phyloP scores from a whole-genome alignment of 78 protist species.

The Chrysochromulina tobinii region DNA sequence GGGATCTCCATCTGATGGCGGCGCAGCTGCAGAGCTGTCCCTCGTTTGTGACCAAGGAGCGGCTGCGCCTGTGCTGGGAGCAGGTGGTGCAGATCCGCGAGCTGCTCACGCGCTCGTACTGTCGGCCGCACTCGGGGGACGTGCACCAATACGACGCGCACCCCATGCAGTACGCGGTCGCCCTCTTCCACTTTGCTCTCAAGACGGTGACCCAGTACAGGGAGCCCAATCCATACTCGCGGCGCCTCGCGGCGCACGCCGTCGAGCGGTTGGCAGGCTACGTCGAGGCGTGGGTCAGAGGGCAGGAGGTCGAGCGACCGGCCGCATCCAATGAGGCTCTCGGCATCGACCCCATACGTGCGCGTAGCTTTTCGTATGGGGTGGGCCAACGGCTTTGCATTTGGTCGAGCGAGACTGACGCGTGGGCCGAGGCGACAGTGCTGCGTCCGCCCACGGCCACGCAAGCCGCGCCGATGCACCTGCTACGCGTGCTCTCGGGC shows the following conservation, averaged over 20 bases:
- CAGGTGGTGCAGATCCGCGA: background rate
- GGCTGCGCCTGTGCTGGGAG: background rate
- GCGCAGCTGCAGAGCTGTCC: background rate
- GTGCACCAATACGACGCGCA: background rate
- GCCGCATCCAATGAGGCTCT: background rate
- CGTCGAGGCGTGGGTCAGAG: background rate
- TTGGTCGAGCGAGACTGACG: background rate
- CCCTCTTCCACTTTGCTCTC: background rate
- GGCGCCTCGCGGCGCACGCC: background rate
- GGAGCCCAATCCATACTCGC: background rate
- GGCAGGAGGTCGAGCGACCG: background rate
- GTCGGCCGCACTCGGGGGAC: background rate
- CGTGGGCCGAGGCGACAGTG: background rate
- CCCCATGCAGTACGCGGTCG: background rate
- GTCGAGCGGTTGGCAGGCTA: background rate
- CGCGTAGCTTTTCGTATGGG: background rate
- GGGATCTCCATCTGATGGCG: background rate
- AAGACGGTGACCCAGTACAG: background rate
- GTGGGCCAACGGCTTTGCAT: background rate
- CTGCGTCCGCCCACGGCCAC: background rate
- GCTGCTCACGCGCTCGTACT: background rate
- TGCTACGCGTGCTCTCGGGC: background rate
- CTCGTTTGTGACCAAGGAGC: background rate
- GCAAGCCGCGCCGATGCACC: background rate
- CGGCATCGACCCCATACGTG: background rate